Conservation (phyloP, 108 stramenopile genomes). For the Skeletonema potamos region DNA sequence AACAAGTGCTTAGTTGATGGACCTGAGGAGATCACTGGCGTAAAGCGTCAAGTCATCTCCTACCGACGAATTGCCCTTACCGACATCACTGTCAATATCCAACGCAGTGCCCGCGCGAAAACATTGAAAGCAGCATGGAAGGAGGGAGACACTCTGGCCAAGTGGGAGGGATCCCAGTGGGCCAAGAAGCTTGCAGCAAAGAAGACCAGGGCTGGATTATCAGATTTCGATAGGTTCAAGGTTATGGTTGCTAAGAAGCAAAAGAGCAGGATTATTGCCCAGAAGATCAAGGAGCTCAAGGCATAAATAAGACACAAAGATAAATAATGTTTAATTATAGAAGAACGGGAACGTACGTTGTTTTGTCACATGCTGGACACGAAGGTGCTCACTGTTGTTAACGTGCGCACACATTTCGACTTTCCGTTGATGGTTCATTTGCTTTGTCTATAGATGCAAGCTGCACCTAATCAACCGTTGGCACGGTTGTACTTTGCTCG, state of each 20-base stretch:
- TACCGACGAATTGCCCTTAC: conserved; percentile 93
- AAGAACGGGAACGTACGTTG: background rate
- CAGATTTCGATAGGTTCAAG: conserved; percentile 99
- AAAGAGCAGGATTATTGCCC: conserved; percentile 86
- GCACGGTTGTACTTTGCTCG: too few species aligned
- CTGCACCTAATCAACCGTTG: too few species aligned
- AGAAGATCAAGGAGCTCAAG: conserved; percentile 87
- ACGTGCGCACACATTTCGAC: too few species aligned
- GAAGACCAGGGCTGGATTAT: conserved; percentile 80
- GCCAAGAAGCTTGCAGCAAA: conserved; percentile 94
- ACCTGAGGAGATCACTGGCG: conserved; percentile 87
- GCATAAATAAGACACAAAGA: conserved; percentile 41
- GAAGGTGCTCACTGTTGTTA: too few species aligned
- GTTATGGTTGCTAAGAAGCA: conserved; percentile 96
- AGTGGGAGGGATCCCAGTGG: conserved; percentile 93
- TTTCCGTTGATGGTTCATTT: too few species aligned
- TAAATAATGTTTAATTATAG: conserved; percentile 7
- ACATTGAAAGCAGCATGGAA: conserved; percentile 89
- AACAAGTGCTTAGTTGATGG: conserved; percentile 99
- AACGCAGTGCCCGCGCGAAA: conserved; percentile 89
- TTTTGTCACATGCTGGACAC: background rate
- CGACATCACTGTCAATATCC: conserved; percentile 91
- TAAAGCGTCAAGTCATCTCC: conserved; percentile 94
- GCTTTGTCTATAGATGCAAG: too few species aligned
- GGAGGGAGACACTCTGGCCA: conserved; percentile 76